Percentiles rank a stretch among this genome's conserved stretches.
These are phyloP conservation scores for Aspergillus hiratsukae DNA, from an alignment of 2,329 filamentous ascomycete genomes.

Conservation along the genomic window DNA sequence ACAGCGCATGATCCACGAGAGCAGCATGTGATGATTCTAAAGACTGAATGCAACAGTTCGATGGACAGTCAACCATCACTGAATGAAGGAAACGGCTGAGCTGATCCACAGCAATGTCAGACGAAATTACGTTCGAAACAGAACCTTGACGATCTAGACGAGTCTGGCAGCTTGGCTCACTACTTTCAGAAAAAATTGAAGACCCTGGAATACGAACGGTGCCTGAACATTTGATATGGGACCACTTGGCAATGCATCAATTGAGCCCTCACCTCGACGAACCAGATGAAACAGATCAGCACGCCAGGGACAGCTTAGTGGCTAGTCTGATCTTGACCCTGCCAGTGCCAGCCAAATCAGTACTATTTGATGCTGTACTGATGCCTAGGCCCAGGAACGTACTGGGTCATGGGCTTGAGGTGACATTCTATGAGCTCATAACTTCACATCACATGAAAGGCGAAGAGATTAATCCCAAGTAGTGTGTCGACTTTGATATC, in stretches of 20 bases:
- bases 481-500: not conserved
- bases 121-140: not conserved
- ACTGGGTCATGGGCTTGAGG: not conserved
- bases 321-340: not conserved
- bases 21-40: not conserved
- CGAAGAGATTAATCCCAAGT: not conserved
- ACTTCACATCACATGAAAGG: not conserved
- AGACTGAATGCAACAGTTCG: not conserved
- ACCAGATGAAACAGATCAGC: not conserved
- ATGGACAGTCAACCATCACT: not conserved
- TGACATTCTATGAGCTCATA: not conserved
- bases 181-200: not conserved
- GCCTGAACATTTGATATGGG: not conserved
- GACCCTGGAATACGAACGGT: not conserved
- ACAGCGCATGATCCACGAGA: not conserved
- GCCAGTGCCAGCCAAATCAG: not conserved
- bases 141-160: not conserved
- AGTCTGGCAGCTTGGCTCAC: not conserved
- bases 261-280: not conserved
- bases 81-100: not conserved
- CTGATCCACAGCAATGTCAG: not conserved
- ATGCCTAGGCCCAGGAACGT: not conserved
- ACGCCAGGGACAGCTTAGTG: not conserved
- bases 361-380: not conserved
- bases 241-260: not conserved